phyloP scores from a whole-genome alignment of 257 asterid species.

The Paraleonurus japonicus region DNA sequence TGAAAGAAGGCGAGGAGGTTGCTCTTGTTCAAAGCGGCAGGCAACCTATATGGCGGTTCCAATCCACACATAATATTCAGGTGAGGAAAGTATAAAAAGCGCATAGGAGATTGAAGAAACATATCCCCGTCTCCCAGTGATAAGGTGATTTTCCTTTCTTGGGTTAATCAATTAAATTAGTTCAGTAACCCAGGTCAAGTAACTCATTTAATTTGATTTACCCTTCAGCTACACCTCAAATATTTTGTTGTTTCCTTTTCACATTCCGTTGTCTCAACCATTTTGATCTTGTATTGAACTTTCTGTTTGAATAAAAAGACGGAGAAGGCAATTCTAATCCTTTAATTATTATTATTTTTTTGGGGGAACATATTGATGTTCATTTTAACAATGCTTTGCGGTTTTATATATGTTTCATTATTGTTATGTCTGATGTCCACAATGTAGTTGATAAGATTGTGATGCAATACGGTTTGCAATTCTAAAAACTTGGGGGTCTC shows the following conservation, averaged over 20 bases:
- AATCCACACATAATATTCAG: constrained; percentile 91
- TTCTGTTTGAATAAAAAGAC: constrained; percentile 9
- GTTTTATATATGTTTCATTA: too few relatives aligned
- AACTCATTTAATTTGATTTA: not conserved
- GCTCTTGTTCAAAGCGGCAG: constrained; percentile 96
- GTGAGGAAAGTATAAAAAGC: constrained; percentile 67
- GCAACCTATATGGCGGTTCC: constrained; percentile 78
- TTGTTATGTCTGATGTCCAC: too few relatives aligned
- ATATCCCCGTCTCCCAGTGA: not conserved
- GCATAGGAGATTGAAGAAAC: not conserved
- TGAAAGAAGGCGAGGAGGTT: constrained; percentile 86
- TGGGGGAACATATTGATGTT: too few relatives aligned
- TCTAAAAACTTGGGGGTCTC: too few relatives aligned
- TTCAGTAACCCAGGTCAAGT: not conserved
- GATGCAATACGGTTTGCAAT: too few relatives aligned
- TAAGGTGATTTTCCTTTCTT: constrained; percentile 1
- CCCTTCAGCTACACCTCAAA: not conserved
- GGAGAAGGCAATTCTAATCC: too few relatives aligned
- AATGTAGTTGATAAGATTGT: too few relatives aligned
- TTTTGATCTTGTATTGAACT: constrained; percentile 16
- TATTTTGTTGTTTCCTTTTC: not conserved
- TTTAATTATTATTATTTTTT: too few relatives aligned
- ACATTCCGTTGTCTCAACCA: not conserved
- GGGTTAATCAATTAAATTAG: constrained; percentile 1
- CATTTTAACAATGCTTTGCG: too few relatives aligned